These are phyloP conservation scores for Cryptosporidium tyzzeri DNA, from an alignment of 169 alveolate species.

Conservation along the genomic window DNA sequence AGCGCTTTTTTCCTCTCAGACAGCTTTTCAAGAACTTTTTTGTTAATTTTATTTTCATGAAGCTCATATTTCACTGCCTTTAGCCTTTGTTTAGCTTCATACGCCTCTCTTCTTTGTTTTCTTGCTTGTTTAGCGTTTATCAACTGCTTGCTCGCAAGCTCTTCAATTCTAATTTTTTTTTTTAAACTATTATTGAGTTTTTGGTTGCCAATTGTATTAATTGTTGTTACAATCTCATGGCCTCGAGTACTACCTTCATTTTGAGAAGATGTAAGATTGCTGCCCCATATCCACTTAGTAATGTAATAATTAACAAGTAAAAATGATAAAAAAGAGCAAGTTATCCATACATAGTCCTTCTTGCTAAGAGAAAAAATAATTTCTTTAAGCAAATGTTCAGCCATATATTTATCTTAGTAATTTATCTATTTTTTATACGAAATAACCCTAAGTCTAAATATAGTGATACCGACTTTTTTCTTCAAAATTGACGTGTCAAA, in stretches of 20 bases:
- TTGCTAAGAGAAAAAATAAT: conserved; percentile 5
- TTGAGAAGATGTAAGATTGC: background rate
- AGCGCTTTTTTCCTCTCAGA: background rate
- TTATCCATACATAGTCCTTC: conserved; percentile 25
- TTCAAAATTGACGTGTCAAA: conserved; percentile 9
- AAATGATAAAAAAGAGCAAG: conserved; percentile 17
- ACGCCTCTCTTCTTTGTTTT: conserved; percentile 25
- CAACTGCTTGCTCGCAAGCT: conserved; percentile 22
- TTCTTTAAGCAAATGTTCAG: background rate
- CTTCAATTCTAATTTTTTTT: conserved; percentile 33
- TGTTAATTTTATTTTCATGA: conserved; percentile 26
- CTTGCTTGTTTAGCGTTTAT: conserved; percentile 57
- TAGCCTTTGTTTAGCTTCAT: conserved; percentile 21
- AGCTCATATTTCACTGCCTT: conserved; percentile 27
- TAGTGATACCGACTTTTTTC: conserved; percentile 29
- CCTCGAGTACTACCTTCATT: background rate
- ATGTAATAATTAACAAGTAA: background rate
- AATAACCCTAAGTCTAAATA: background rate
- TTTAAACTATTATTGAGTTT: background rate
- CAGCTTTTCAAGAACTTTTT: conserved; percentile 12
- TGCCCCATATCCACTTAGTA: conserved; percentile 20
- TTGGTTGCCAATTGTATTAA: background rate
- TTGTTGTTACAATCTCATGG: background rate
- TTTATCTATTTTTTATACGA: background rate
- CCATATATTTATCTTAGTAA: background rate